Evolutionary conservation across 78 protist species (phyloP), one percentile per base, ranked within the genome.

Genomic region (Tieghemostelium lacteum): DNA sequence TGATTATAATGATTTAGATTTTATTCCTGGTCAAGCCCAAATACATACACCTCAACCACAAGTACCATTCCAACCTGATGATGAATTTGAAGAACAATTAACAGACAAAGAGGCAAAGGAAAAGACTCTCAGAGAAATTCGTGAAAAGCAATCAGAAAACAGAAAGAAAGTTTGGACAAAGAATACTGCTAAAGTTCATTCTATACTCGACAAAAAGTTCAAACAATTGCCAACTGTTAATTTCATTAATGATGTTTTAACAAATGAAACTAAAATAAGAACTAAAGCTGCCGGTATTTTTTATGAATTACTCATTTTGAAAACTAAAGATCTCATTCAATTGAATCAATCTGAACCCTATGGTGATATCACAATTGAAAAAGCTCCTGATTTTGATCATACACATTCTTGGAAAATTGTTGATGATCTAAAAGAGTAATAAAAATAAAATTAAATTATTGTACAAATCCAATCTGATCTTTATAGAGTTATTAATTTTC

Each of bases 281-380:
- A 33, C 42, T 1, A 76, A 39, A 0, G 80, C 77, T 0, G 88
- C 88, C 29, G 73, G 86, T 50, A 60, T 49, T 28, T 87, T 87
- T 60, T 87, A 75, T 52, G 93, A 87, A 76, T 16, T 87, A 19
- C 55, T 87, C 2, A 69, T 87, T 22, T 29, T 87, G 20, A 87
- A 73, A 42, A 87, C 85, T 2, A 87, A 87, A 61, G 75, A 33
- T 24, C 29, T 87, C 26, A 60, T 87, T 3, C 52, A 74, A 19
- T 69, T 87, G 6, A 14, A 71, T 29, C 93, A 87, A 76, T 24
- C 33, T n/a, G 69, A 86, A 34, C 45, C 85, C 7, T 73, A 63
- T n/a, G 36, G n/a, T 1, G 93, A 87, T 45, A 87, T 87, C 34
- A 58, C 10, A 49, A 87, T 87, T 34, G 49, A 73, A 7, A 87